A percentile compares a stretch with the other conserved stretches of the same genome.
Evolutionary conservation across 176 grass and related monocot species (phyloP).

Genomic region (Avena eriantha): DNA sequence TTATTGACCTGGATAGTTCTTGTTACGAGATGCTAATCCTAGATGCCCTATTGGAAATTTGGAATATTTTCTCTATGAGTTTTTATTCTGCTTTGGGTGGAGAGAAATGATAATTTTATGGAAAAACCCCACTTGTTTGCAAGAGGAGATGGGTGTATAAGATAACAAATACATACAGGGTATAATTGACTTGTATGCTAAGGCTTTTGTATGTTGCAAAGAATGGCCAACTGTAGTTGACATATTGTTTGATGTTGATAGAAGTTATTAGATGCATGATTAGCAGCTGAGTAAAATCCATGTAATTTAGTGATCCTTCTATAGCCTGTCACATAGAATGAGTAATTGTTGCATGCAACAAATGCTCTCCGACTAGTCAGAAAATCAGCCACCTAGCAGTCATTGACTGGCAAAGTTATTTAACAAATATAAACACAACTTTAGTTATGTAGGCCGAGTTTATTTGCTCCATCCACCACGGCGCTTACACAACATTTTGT

Average conservation of each 20-base stretch:
- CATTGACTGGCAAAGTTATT: not conserved
- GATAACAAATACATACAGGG: not conserved
- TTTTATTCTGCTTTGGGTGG: not conserved
- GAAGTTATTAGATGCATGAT: slow-evolving; percentile 21
- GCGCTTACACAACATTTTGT: not conserved
- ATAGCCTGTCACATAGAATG: not conserved
- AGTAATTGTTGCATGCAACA: not conserved
- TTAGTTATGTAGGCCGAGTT: not conserved
- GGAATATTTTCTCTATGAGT: not conserved
- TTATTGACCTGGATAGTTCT: slow-evolving; percentile 18
- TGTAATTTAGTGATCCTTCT: slow-evolving; percentile 21
- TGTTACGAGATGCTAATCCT: not conserved
- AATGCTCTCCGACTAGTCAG: not conserved
- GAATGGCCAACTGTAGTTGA: not conserved
- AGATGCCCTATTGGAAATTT: not conserved
- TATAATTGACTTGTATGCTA: not conserved
- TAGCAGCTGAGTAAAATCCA: slow-evolving; percentile 3
- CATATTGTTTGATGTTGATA: not conserved
- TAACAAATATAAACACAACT: not conserved
- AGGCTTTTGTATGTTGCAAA: not conserved
- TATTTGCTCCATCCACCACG: not conserved
- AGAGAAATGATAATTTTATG: not conserved
- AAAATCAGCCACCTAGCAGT: not conserved
- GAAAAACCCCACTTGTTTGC: slow-evolving; percentile 3
- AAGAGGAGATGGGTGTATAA: not conserved